A percentile compares a stretch with the other conserved stretches of the same genome.
Conservation (phyloP, 2,329 filamentous ascomycete genomes). For the Lasiodiplodia gonubiensis region DNA sequence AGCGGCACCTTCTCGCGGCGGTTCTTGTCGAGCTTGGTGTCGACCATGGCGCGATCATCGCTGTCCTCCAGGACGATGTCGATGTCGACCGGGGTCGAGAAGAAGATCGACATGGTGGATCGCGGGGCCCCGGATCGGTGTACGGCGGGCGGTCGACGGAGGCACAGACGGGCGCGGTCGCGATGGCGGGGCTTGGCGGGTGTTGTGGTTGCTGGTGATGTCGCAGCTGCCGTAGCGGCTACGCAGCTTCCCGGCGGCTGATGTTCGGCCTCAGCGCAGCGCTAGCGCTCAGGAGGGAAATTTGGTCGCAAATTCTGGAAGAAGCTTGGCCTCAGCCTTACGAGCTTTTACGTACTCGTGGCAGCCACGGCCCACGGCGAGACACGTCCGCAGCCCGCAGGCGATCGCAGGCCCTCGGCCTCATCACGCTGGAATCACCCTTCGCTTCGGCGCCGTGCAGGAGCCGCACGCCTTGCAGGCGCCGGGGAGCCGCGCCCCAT, state of each 20-base stretch:
- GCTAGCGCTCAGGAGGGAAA: slow-evolving; percentile 1
- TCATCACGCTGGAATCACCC: neutral
- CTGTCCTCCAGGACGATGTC: slow-evolving; percentile 96
- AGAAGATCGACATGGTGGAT: slow-evolving; percentile 80
- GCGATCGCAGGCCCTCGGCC: neutral
- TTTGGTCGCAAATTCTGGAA: slow-evolving; percentile 4
- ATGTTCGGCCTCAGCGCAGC: neutral
- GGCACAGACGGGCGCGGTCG: slow-evolving; percentile 7
- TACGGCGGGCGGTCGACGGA: slow-evolving; percentile 3
- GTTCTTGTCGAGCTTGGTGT: slow-evolving; percentile 98
- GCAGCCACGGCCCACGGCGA: neutral
- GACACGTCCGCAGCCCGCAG: slow-evolving; percentile 6
- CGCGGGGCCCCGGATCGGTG: slow-evolving; percentile 22
- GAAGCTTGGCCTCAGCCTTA: slow-evolving; percentile 27
- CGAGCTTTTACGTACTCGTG: slow-evolving; percentile 7
- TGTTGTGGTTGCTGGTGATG: slow-evolving; percentile 13
- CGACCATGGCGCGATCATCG: slow-evolving; percentile 92
- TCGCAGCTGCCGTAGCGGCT: slow-evolving; percentile 5
- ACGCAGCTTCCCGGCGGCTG: slow-evolving; percentile 6
- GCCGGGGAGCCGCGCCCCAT: neutral
- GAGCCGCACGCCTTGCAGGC: neutral
- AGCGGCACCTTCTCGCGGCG: slow-evolving; percentile 94
- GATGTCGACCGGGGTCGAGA: slow-evolving; percentile 97
- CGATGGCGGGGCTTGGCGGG: slow-evolving; percentile 20
- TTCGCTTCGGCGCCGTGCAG: slow-evolving; percentile 6